phyloP scores from a whole-genome alignment of 495 filamentous ascomycete species.

The Chaetomidium leptoderma region DNA sequence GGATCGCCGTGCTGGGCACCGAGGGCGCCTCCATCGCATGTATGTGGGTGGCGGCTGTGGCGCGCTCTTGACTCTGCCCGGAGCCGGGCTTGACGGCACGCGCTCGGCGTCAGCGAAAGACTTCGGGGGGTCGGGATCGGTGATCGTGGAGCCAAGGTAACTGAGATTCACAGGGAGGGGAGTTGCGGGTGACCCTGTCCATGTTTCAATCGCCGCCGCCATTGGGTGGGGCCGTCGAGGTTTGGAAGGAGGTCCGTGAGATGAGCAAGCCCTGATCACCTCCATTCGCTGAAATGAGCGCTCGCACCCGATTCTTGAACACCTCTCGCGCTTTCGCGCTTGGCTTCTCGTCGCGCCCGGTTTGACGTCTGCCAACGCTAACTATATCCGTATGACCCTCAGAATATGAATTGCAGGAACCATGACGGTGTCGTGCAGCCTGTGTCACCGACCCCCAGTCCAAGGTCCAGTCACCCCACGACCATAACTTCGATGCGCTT shows the following conservation, averaged over 20 bases:
- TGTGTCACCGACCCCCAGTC: neutral
- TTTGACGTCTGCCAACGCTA: neutral
- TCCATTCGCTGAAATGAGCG: constrained; percentile 6
- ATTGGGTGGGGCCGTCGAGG: neutral
- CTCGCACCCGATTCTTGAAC: neutral
- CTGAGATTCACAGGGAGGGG: neutral
- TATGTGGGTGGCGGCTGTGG: neutral
- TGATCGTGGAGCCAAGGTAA: neutral
- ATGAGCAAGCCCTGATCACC: constrained; percentile 15
- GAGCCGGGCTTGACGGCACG: neutral
- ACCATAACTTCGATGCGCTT: neutral
- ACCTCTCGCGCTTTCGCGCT: constrained; percentile 16
- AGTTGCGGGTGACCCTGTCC: constrained; percentile 1
- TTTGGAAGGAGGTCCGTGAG: constrained; percentile 5
- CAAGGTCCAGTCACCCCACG: neutral
- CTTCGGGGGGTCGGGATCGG: constrained; percentile 2
- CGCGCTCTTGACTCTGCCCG: neutral
- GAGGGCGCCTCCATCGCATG: no score
- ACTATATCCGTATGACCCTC: no score
- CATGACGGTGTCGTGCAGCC: neutral
- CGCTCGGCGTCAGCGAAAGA: neutral
- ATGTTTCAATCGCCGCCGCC: neutral
- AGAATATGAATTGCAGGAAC: neutral
- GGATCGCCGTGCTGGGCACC: constrained; percentile 3
- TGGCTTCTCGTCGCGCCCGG: neutral